Evolutionary conservation across 306 rosid genomes (phyloP).

Genomic region (Lablab purpureus): DNA sequence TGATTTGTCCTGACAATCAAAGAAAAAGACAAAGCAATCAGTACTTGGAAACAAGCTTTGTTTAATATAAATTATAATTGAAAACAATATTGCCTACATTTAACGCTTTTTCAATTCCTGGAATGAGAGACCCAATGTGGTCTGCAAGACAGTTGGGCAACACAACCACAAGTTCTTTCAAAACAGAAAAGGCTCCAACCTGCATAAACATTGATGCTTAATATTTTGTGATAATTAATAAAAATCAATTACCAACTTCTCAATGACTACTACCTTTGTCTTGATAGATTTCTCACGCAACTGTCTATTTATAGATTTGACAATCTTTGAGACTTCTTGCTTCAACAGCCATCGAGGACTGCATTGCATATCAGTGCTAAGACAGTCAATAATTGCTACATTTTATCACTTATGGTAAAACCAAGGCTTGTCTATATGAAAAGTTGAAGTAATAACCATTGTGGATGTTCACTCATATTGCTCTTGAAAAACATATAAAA

Average conservation of each 20-base stretch:
- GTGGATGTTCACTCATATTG: slow-evolving; percentile 10
- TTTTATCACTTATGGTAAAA: slow-evolving; percentile 11
- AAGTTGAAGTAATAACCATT: neutral
- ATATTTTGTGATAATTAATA: slow-evolving; percentile 38
- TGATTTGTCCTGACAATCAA: slow-evolving; percentile 77
- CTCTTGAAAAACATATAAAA: slow-evolving; percentile 31
- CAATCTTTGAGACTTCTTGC: slow-evolving; percentile 92
- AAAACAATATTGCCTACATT: slow-evolving; percentile 62
- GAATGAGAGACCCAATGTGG: slow-evolving; percentile 97
- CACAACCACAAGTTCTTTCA: slow-evolving; percentile 97
- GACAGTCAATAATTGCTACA: slow-evolving; percentile 44
- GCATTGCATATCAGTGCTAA: slow-evolving; percentile 52
- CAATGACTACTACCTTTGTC: slow-evolving; percentile 76
- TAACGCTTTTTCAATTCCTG: slow-evolving; percentile 96
- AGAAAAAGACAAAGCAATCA: slow-evolving; percentile 39
- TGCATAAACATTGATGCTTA: slow-evolving; percentile 52
- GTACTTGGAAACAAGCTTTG: slow-evolving; percentile 12
- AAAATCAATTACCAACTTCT: slow-evolving; percentile 38
- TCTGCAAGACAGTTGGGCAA: slow-evolving; percentile 98
- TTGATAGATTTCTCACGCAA: slow-evolving; percentile 97
- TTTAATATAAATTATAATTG: slow-evolving; percentile 12
- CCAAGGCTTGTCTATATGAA: slow-evolving; percentile 7
- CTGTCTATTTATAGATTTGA: slow-evolving; percentile 91
- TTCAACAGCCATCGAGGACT: slow-evolving; percentile 99
- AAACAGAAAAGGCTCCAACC: slow-evolving; percentile 98